These are phyloP conservation scores for Gossypium raimondii DNA, from an alignment of 345 rosid genomes.

Conservation along the genomic window DNA sequence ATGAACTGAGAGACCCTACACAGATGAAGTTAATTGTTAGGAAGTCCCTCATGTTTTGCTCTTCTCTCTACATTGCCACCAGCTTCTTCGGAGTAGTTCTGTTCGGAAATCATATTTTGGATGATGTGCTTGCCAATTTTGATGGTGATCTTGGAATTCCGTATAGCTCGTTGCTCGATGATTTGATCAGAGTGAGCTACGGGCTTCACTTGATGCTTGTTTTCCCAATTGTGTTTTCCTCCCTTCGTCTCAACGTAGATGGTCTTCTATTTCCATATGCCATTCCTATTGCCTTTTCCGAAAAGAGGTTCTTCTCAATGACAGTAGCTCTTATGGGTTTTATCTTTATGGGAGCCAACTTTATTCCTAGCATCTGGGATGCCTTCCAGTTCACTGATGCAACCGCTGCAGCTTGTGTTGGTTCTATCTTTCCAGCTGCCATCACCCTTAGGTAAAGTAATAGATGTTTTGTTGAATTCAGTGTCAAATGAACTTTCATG, in stretches of 20 bases:
- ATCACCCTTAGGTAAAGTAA: constrained; percentile 43
- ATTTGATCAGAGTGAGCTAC: constrained; percentile 56
- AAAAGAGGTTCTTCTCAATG: constrained; percentile 42
- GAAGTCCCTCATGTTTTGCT: constrained; percentile 49
- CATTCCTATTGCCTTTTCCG: constrained; percentile 43
- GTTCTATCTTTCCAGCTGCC: constrained; percentile 46
- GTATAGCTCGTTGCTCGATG: constrained; percentile 53
- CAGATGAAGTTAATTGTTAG: constrained; percentile 59
- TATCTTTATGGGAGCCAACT: constrained; percentile 55
- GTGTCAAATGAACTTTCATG: not conserved
- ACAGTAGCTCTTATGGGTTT: constrained; percentile 50
- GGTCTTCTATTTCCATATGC: constrained; percentile 61
- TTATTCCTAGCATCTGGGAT: constrained; percentile 64
- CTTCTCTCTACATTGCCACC: constrained; percentile 55
- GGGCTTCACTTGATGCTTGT: constrained; percentile 71
- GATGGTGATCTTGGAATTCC: constrained; percentile 67
- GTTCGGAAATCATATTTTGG: constrained; percentile 55
- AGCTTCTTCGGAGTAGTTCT: constrained; percentile 66
- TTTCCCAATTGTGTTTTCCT: constrained; percentile 63
- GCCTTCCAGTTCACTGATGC: constrained; percentile 74
- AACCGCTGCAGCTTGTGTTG: constrained; percentile 51
- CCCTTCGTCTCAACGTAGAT: constrained; percentile 61
- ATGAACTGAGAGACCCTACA: constrained; percentile 50
- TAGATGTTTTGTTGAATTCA: not conserved
- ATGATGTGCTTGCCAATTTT: constrained; percentile 67